Evolutionary conservation across 169 alveolate species (phyloP).

Genomic region (Pseudocohnilembus persalinus): DNA sequence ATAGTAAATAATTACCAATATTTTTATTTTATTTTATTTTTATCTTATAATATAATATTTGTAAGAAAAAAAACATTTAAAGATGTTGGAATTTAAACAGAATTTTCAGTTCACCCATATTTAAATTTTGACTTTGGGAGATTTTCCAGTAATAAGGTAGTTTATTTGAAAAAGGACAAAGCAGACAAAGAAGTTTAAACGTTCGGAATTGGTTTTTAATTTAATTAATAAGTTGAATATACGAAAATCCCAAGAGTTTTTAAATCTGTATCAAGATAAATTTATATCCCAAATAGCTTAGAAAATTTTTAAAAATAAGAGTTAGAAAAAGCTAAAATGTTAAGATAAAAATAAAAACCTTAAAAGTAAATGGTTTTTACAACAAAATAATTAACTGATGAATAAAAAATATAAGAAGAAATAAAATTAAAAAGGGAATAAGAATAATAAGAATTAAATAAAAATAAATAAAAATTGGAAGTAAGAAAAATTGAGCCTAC

Average conservation of each 20-base stretch:
- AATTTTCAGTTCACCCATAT: background rate
- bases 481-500: too few species aligned
- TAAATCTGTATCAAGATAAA: background rate
- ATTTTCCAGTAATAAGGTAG: background rate
- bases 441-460: too few species aligned
- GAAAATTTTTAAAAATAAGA: too few species aligned
- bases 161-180: background rate
- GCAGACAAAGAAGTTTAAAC: background rate
- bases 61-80: background rate
- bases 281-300: background rate
- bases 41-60: too few species aligned
- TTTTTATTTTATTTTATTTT: too few species aligned
- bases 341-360: too few species aligned
- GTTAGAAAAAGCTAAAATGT: too few species aligned
- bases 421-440: too few species aligned
- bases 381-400: too few species aligned
- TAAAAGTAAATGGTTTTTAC: too few species aligned
- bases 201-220: background rate
- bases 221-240: background rate
- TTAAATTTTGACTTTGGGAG: background rate
- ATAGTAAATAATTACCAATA: background rate
- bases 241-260: background rate
- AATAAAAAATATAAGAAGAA: too few species aligned
- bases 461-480: too few species aligned
- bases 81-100: background rate